Base-by-base conservation (phyloP, 2,329 filamentous ascomycete genomes). In the Pestalotiopsis sp. region DNA sequence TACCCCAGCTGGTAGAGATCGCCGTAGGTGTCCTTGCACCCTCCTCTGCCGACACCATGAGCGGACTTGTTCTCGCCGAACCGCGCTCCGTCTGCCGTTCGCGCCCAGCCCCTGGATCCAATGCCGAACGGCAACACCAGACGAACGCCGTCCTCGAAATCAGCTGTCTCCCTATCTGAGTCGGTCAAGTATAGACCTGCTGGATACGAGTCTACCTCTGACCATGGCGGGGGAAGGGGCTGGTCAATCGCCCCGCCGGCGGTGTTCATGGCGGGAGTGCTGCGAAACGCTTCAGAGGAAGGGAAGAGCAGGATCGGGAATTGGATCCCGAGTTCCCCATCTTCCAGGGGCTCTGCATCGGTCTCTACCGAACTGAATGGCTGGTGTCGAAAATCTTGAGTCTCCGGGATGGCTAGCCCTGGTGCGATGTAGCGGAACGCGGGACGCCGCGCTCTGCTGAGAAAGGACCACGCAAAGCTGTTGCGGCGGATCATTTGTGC, bases 21-120 rank as follows among this genome's bases (percentile, higher is more conserved):
- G 41, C 41, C 3, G 20, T 59, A 31, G 11, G 27, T 59, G 27
- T 59, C 20, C 20, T 59, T 31, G 11, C 2, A 13, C 57, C 23
- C 27, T 31, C 20, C 20, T 59, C 14, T 25, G 57, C 57, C 27
- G 27, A 25, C 11, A 25, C 14, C 20, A 25, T 59, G 2, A 14
- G 14, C 41, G 14, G 7, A 49, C n/a, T 64, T 49, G 13, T 52
- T 64, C 38, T 64, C 61, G 14, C 38, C 38, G 23, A 64, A 64
- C 39, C 41, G 36, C 17, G 61, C 61, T 11, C 61, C 61, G 23
- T 64, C 38, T n/a, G 61, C 61, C 61, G 61, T 64, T 31, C 61
- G 61, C 31, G 61, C n/a, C 7, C 14, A 41, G 17, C 39, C 61
- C 11, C 13, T 25, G 4, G 17, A 49, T 20, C 61, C 38, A 45